Conservation (phyloP, 2,329 filamentous ascomycete genomes). For the Didymosphaeria variabile region DNA sequence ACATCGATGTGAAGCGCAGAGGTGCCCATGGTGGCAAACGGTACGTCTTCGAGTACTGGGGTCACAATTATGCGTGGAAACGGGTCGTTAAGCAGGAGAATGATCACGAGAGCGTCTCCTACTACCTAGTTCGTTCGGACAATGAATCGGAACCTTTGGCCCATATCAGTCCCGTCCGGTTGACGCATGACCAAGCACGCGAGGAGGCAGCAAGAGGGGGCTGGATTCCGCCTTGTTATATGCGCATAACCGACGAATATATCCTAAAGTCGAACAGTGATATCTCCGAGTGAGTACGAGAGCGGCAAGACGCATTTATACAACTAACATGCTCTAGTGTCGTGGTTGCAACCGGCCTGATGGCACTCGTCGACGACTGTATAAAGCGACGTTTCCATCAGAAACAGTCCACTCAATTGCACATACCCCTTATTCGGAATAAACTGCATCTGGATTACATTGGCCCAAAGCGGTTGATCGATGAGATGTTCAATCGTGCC, state of each 20-base stretch:
- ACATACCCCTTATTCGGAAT: conserved; percentile 61
- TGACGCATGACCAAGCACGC: conserved; percentile 73
- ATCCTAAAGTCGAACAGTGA: conserved; percentile 77
- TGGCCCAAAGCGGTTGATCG: conserved; percentile 68
- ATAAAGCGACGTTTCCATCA: conserved; percentile 81
- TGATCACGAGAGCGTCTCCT: conserved; percentile 71
- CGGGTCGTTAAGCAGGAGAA: conserved; percentile 75
- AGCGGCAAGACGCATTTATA: conserved; percentile 14
- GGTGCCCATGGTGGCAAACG: conserved; percentile 73
- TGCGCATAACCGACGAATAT: conserved; percentile 84
- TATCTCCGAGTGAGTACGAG: conserved; percentile 79
- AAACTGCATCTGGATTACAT: conserved; percentile 69
- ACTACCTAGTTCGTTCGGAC: conserved; percentile 78
- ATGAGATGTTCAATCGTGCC: conserved; percentile 68
- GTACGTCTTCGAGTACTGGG: conserved; percentile 97
- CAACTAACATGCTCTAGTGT: conserved; percentile 65
- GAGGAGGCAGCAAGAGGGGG: conserved; percentile 81
- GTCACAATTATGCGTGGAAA: conserved; percentile 83
- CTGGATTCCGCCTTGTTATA: conserved; percentile 88
- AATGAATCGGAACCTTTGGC: conserved; percentile 71
- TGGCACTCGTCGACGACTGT: conserved; percentile 88
- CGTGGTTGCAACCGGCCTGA: conserved; percentile 87
- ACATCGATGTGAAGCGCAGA: conserved; percentile 79
- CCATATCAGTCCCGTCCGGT: conserved; percentile 82
- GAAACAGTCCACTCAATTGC: conserved; percentile 61